Base-by-base conservation (phyloP, 768 basidiomycete species). In the Boletus sensibilis region DNA sequence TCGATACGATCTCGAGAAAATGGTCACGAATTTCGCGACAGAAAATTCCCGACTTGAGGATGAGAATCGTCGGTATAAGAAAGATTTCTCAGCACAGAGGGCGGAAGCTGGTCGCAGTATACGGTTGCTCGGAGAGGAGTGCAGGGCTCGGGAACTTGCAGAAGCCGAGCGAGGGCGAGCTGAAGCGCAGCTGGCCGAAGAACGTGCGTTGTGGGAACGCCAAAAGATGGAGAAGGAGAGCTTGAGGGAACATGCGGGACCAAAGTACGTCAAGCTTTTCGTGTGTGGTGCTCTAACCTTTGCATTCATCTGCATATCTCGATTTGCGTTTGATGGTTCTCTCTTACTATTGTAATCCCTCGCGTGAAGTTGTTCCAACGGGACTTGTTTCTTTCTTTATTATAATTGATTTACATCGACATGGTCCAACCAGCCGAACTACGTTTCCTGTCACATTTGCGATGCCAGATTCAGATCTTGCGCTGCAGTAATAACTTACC, bases 1-100 rank as follows among this genome's bases (percentile, higher is more conserved):
- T 11, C 76, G 78, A 48, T 44, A 59, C n/a, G 77, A 78, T 34
- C 71, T 78, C 4, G 62, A 69, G 47, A 74, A 71, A n/a, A 64
- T 80, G 56, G 73, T 71, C 1, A 63, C 74, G 2, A 65, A 69
- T 5, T 75, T 74, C 52, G 64, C 62, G 21, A 65, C 69, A 27
- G 74, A 78, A 53, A 75, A 74, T 42, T 55, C 59, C 10, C 59
- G 64, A 39, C 66, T 72, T 1, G 65, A 67, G 16, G 52, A 49
- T 14, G 67, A 67, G 45, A 69, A 70, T 48, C 55, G 50, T 25
- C 56, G 43, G 23, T 57, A 61, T n/a, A 43, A 56, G 27, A 40
- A 50, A 5, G 47, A 55, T 46, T 60, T 50, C 39, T 59, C 50
- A 12, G 49, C 35, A 23, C 69, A 50, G 4, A 51, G 49, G 20